Percentiles rank a stretch among this genome's conserved stretches.
Evolutionary conservation across 2,329 filamentous ascomycete genomes (phyloP).

Genomic region (Hypoxylon sp.): DNA sequence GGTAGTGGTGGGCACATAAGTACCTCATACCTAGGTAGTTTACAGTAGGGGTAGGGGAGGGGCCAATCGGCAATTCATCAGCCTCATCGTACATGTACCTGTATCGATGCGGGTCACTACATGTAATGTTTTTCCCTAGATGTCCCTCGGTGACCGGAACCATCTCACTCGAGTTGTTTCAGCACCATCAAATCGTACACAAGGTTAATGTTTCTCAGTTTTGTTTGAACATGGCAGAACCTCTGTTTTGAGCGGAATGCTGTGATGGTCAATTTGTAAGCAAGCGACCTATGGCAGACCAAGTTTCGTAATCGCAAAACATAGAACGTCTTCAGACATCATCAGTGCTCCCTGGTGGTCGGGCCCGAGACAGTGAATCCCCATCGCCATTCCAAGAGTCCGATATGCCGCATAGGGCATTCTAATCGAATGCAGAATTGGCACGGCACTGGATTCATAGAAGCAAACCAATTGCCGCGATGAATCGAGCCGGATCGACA

Average conservation of each 20-base stretch:
- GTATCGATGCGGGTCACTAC: background rate
- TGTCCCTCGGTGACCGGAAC: background rate
- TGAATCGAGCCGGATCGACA: constrained; percentile 35
- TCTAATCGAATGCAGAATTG: constrained; percentile 27
- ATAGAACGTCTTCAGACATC: constrained; percentile 8
- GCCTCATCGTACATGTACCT: too few species aligned
- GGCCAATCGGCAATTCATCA: background rate
- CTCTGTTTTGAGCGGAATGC: background rate
- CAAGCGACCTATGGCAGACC: constrained; percentile 9
- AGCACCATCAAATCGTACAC: background rate
- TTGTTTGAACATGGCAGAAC: background rate
- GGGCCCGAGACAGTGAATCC: background rate
- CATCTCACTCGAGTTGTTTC: background rate
- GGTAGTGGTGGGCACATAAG: too few species aligned
- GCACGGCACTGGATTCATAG: background rate
- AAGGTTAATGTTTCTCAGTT: constrained; percentile 2
- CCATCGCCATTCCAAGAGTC: constrained; percentile 14
- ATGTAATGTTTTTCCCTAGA: too few species aligned
- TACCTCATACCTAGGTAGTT: too few species aligned
- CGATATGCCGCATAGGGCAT: constrained; percentile 21
- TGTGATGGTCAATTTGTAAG: constrained; percentile 11
- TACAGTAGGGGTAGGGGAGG: too few species aligned
- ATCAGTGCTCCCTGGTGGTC: background rate
- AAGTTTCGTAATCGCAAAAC: constrained; percentile 7
- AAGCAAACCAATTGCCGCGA: constrained; percentile 29